phyloP scores from a whole-genome alignment of 108 stramenopile species.

The Pseudonitzschia pungens region DNA sequence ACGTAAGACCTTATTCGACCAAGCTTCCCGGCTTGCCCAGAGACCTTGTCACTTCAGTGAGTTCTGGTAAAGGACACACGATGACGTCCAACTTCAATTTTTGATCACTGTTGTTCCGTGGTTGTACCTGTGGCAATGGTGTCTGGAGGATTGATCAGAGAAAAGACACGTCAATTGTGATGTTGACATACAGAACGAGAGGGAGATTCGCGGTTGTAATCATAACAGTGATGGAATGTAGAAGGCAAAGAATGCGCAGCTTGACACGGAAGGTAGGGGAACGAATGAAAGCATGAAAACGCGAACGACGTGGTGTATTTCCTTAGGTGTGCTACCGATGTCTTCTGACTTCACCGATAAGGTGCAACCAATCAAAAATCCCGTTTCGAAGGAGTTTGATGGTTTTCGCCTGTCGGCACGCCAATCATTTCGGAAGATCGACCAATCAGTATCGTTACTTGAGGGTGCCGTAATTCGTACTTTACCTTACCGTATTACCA shows the following conservation, averaged over 20 bases:
- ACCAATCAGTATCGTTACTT: no score
- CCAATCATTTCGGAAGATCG: no score
- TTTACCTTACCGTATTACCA: no score
- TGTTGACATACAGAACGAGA: neutral
- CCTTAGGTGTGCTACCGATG: neutral
- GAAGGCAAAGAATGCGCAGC: neutral
- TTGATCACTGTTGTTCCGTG: neutral
- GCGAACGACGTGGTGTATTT: neutral
- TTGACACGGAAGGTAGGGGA: slow-evolving; percentile 1
- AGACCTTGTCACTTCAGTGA: neutral
- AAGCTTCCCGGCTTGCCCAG: neutral
- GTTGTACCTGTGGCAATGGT: neutral
- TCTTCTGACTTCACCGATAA: neutral
- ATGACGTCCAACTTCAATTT: slow-evolving; percentile 4
- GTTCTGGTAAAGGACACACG: neutral
- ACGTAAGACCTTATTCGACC: neutral
- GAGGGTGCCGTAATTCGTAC: no score
- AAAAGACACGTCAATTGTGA: slow-evolving; percentile 5
- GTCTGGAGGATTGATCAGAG: neutral
- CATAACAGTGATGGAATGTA: neutral
- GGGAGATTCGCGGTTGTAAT: neutral
- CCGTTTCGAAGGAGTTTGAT: neutral
- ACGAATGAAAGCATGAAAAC: slow-evolving; percentile 4
- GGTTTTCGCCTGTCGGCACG: neutral
- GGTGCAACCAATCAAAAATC: slow-evolving; percentile 5